Percentiles rank a stretch among this genome's conserved stretches.
phyloP scores from a whole-genome alignment of 345 rosid species.

The Populus nigra region DNA sequence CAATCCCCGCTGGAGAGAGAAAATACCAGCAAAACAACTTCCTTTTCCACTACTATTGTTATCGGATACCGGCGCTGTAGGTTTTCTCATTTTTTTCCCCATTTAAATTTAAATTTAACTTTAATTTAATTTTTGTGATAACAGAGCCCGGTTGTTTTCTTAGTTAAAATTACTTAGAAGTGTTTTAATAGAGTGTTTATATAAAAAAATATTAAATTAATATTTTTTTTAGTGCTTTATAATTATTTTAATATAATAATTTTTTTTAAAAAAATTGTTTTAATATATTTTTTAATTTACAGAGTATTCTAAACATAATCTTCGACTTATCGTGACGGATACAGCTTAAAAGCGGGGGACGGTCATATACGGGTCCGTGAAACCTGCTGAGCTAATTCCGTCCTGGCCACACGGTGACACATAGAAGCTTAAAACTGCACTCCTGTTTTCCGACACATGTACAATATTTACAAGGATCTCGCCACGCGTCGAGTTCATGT shows the following conservation, averaged over 20 bases:
- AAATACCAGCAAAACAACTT: neutral
- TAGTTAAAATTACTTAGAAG: no score
- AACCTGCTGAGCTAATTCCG: constrained; percentile 29
- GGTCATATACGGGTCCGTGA: constrained; percentile 30
- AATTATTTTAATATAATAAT: no score
- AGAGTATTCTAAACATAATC: no score
- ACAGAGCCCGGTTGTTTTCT: neutral
- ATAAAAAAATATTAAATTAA: no score
- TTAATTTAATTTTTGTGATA: neutral
- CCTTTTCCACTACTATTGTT: no score
- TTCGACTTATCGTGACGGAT: neutral
- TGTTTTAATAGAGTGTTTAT: no score
- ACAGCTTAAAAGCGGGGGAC: constrained; percentile 9
- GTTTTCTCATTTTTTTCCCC: no score
- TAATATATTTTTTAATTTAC: no score
- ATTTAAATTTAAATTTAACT: no score
- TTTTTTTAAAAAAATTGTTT: no score
- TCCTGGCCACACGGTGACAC: constrained; percentile 33
- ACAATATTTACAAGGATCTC: neutral
- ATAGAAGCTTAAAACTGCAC: constrained; percentile 15
- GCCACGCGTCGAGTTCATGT: constrained; percentile 45
- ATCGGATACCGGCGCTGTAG: no score
- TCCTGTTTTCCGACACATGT: constrained; percentile 40
- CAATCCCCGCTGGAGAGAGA: neutral
- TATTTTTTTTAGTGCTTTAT: no score